These are phyloP conservation scores for Candida andamanensis DNA, from an alignment of 805 yeast species.

Conservation along the genomic window DNA sequence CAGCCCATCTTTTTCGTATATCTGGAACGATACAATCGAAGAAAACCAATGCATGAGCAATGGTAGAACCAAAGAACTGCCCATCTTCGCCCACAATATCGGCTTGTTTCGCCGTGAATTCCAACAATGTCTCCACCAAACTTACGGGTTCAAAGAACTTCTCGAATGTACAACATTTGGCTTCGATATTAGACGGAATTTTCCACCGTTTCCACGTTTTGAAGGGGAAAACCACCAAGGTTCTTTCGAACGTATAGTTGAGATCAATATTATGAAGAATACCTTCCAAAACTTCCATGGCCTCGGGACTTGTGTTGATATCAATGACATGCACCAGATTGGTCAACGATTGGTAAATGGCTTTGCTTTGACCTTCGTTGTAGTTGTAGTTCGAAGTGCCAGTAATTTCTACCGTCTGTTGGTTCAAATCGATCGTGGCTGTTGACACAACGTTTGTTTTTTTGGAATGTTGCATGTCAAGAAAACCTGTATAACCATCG, in stretches of 20 bases:
- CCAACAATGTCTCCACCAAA: constrained; percentile 2
- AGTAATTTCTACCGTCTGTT: not conserved
- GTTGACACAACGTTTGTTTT: not conserved
- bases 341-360: constrained; percentile 1
- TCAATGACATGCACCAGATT: constrained; percentile 1
- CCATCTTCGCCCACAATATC: constrained; percentile 1
- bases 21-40: constrained; percentile 1
- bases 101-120: not conserved
- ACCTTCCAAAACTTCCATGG: constrained; percentile 1
- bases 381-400: not conserved
- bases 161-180: not conserved
- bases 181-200: constrained; percentile 1
- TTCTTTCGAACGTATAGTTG: constrained; percentile 3
- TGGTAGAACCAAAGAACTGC: not conserved
- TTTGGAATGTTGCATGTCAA: not conserved
- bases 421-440: not conserved
- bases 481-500: constrained; percentile 3
- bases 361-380: not conserved
- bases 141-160: constrained; percentile 2
- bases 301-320: constrained; percentile 1
- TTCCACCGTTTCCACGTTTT: constrained; percentile 1
- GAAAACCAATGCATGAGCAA: constrained; percentile 1
- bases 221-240: constrained; percentile 7
- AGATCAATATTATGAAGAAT: constrained; percentile 1
- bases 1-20: no score